These are phyloP conservation scores for Fusarium sp. DNA, from an alignment of 2,329 filamentous ascomycete genomes.

Conservation along the genomic window DNA sequence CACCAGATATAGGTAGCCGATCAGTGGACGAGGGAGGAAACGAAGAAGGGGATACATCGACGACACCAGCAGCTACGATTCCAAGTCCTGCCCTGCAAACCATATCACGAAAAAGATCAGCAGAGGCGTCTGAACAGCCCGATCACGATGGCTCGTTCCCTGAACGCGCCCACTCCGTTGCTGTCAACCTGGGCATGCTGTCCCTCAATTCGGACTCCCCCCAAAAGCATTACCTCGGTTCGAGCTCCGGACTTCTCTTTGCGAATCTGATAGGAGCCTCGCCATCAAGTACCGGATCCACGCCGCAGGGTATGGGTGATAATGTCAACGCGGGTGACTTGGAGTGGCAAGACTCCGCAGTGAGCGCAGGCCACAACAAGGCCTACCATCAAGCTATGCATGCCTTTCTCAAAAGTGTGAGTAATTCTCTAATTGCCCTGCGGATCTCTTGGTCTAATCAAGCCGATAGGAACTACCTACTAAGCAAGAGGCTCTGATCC, in stretches of 20 bases:
- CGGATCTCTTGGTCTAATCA: neutral
- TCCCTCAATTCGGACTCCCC: slow-evolving; percentile 52
- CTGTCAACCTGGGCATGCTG: slow-evolving; percentile 51
- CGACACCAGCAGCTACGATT: neutral
- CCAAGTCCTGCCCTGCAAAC: slow-evolving; percentile 27
- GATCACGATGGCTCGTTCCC: slow-evolving; percentile 27
- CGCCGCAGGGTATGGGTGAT: slow-evolving; percentile 4
- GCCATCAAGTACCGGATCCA: slow-evolving; percentile 20
- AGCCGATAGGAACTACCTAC: slow-evolving; percentile 31
- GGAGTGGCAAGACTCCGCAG: neutral
- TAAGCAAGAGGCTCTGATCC: slow-evolving; percentile 33
- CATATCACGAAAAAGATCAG: slow-evolving; percentile 29
- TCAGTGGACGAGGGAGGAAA: slow-evolving; percentile 19
- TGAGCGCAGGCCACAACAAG: neutral
- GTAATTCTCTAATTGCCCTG: neutral
- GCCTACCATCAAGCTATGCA: slow-evolving; percentile 27
- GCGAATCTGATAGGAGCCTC: slow-evolving; percentile 43
- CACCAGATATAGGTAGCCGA: neutral
- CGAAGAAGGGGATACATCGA: neutral
- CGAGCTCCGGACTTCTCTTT: slow-evolving; percentile 52
- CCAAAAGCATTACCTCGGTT: slow-evolving; percentile 53
- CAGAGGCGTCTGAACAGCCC: slow-evolving; percentile 19
- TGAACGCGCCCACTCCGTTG: slow-evolving; percentile 43
- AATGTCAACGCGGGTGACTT: neutral
- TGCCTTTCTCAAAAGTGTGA: slow-evolving; percentile 7